phyloP scores from a whole-genome alignment of 1,284 basidiomycete species.

The Ceratobasidium sp. region DNA sequence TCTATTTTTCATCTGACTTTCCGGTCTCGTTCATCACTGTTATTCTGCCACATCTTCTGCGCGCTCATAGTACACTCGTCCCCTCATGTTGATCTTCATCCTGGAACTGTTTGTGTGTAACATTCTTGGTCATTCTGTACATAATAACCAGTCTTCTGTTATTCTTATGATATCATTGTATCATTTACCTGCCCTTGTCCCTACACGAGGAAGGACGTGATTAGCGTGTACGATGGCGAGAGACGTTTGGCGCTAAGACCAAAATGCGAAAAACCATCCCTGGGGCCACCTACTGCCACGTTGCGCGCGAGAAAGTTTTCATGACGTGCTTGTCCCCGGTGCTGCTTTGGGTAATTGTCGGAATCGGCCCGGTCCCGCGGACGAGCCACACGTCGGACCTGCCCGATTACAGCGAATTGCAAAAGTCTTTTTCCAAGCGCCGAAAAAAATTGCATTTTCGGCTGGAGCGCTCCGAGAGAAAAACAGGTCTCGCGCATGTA shows the following conservation, averaged over 20 bases:
- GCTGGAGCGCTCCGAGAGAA: too few relatives aligned
- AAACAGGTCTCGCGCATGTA: too few relatives aligned
- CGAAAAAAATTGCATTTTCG: too few relatives aligned
- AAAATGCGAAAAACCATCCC: not conserved
- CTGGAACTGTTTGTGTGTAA: not conserved
- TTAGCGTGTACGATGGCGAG: not conserved
- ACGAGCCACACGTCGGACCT: too few relatives aligned
- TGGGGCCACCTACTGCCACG: not conserved
- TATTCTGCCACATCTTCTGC: conserved; percentile 10
- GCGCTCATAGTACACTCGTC: too few relatives aligned
- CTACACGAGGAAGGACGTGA: not conserved
- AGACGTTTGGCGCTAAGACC: not conserved
- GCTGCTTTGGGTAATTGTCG: too few relatives aligned
- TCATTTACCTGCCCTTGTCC: not conserved
- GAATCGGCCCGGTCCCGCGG: too few relatives aligned
- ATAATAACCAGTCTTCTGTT: not conserved
- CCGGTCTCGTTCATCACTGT: conserved; percentile 11
- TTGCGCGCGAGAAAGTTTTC: too few relatives aligned
- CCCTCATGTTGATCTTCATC: not conserved
- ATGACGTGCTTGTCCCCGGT: too few relatives aligned
- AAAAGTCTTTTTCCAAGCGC: too few relatives aligned
- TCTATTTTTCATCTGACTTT: not conserved
- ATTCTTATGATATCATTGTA: not conserved
- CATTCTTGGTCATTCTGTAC: not conserved
- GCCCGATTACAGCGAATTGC: too few relatives aligned